These are phyloP conservation scores for Cyclocybe cylindracea DNA, from an alignment of 768 basidiomycete species.

Conservation along the genomic window DNA sequence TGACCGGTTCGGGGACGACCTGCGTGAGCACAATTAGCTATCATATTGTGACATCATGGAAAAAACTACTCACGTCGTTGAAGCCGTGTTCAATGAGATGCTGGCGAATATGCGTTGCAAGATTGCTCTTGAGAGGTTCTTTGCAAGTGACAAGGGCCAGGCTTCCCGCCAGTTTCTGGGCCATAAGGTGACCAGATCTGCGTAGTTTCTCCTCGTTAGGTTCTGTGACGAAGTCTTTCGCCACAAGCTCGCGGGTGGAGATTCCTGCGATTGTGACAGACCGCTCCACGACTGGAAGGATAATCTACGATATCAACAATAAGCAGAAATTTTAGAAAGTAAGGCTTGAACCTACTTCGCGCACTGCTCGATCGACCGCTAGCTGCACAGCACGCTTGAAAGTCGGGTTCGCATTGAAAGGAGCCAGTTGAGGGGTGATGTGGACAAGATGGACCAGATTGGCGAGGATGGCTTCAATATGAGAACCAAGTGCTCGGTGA, in stretches of 20 bases:
- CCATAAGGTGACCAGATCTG: constrained; percentile 93
- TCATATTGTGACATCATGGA: neutral
- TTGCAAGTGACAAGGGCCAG: constrained; percentile 98
- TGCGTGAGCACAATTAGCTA: constrained; percentile 37
- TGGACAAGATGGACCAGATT: constrained; percentile 71
- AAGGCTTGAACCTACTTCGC: constrained; percentile 62
- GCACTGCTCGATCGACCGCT: constrained; percentile 91
- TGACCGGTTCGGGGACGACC: constrained; percentile 78
- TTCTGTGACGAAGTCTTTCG: constrained; percentile 96
- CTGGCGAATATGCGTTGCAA: constrained; percentile 85
- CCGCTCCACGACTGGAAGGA: constrained; percentile 95
- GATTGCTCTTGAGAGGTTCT: constrained; percentile 91
- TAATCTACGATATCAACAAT: constrained; percentile 58
- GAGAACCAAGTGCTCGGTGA: constrained; percentile 68
- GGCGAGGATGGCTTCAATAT: constrained; percentile 80
- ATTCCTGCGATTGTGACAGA: constrained; percentile 99
- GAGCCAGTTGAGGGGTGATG: constrained; percentile 76
- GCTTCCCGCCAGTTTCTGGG: constrained; percentile 94
- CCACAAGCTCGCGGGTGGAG: constrained; percentile 91
- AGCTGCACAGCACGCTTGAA: constrained; percentile 91
- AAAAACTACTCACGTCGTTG: constrained; percentile 57
- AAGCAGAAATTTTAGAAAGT: constrained; percentile 4
- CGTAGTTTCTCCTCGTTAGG: constrained; percentile 88
- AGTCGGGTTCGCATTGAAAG: constrained; percentile 70
- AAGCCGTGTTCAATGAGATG: constrained; percentile 87